phyloP scores from a whole-genome alignment of 2,329 filamentous ascomycete genomes.

The Arachnomyces sp. region DNA sequence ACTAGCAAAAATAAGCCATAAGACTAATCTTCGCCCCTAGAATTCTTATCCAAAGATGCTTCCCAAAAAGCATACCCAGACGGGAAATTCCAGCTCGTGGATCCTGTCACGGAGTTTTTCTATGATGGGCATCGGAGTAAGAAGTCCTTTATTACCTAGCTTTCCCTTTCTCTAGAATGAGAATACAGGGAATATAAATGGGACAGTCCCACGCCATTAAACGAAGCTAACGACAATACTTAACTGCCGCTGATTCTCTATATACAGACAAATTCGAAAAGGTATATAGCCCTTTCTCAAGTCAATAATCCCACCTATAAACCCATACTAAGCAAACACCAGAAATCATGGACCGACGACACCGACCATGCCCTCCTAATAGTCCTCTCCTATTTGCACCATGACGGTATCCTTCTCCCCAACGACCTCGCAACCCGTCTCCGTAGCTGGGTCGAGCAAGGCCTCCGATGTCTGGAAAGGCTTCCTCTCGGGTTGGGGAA shows the following conservation, averaged over 20 bases:
- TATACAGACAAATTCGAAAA: constrained; percentile 4
- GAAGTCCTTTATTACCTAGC: too few relatives aligned
- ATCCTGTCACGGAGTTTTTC: constrained; percentile 12
- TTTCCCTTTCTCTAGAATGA: too few relatives aligned
- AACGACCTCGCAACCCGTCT: constrained; percentile 41
- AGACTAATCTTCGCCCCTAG: constrained; percentile 3
- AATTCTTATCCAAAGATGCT: constrained; percentile 11
- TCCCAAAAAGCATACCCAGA: constrained; percentile 11
- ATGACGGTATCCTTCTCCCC: constrained; percentile 32
- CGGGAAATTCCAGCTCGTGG: constrained; percentile 10
- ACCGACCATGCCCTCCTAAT: constrained; percentile 48
- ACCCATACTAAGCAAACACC: background rate
- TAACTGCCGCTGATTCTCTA: background rate
- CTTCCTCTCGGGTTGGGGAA: constrained; percentile 43
- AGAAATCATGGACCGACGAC: constrained; percentile 48
- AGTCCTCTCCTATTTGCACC: constrained; percentile 42
- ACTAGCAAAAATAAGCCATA: background rate
- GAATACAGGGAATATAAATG: too few relatives aligned
- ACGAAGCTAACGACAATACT: too few relatives aligned
- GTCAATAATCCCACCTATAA: too few relatives aligned
- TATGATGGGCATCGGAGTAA: constrained; percentile 15
- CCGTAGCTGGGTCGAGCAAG: constrained; percentile 42
- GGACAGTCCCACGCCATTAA: too few relatives aligned
- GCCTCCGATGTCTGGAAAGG: constrained; percentile 41
- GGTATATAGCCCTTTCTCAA: background rate